A percentile compares a stretch with the other conserved stretches of the same genome.
phyloP scores from a whole-genome alignment of 305 asterid genomes.

The Fraxinus xanthoxyloides region DNA sequence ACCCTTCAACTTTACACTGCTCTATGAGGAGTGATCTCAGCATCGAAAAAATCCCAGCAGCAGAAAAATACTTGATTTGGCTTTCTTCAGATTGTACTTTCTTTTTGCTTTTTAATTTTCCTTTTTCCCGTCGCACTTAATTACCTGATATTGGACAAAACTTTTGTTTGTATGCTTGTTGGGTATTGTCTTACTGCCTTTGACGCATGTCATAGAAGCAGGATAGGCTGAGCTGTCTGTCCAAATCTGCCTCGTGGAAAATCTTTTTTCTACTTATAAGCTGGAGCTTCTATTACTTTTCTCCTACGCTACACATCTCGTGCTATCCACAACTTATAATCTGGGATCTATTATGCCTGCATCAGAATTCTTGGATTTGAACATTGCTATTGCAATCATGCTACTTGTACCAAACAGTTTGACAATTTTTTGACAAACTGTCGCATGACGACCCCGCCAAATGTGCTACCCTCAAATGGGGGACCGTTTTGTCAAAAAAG shows the following conservation, averaged over 20 bases:
- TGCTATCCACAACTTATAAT: neutral
- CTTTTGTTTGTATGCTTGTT: neutral
- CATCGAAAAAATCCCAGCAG: neutral
- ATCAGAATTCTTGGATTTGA: slow-evolving; percentile 23
- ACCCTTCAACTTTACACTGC: neutral
- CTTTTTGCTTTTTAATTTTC: neutral
- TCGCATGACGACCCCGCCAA: too few species aligned
- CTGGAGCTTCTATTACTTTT: neutral
- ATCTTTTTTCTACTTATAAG: neutral
- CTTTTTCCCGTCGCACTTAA: neutral
- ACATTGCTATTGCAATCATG: too few species aligned
- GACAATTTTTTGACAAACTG: too few species aligned
- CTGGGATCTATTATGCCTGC: slow-evolving; percentile 23
- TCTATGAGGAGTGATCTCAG: neutral
- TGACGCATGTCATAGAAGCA: neutral
- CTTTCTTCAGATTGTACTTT: neutral
- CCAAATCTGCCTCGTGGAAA: neutral
- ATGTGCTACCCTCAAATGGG: too few species aligned
- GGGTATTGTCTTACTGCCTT: neutral
- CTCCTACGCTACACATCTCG: neutral
- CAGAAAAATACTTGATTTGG: neutral
- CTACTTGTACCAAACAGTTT: too few species aligned
- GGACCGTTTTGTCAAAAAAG: too few species aligned
- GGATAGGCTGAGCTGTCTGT: neutral
- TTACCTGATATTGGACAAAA: neutral